Conservation (phyloP, 2,329 filamentous ascomycete genomes). For the Fusarium multiceps region DNA sequence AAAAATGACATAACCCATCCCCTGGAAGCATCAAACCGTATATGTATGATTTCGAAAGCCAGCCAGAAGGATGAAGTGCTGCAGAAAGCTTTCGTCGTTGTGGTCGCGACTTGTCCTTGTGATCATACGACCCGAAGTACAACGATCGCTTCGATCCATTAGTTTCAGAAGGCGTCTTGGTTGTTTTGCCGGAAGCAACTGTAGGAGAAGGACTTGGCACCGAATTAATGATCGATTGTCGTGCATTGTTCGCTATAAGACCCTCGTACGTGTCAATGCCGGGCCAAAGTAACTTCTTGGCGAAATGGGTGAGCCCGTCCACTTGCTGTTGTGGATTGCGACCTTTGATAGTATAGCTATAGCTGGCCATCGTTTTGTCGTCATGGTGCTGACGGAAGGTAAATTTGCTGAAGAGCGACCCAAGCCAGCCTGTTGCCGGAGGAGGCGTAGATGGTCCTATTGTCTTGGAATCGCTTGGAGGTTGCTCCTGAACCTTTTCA, state of each 20-base stretch:
- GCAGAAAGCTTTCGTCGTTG: conserved; percentile 67
- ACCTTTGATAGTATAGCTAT: conserved; percentile 64
- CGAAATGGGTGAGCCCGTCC: conserved; percentile 72
- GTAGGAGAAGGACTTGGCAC: conserved; percentile 47
- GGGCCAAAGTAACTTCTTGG: conserved; percentile 71
- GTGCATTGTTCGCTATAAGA: conserved; percentile 61
- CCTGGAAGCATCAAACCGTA: conserved; percentile 74
- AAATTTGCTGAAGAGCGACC: conserved; percentile 66
- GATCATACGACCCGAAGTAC: conserved; percentile 59
- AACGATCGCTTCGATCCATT: conserved; percentile 55
- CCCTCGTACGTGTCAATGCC: conserved; percentile 64
- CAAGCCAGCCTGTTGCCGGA: conserved; percentile 60
- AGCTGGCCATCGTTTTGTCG: conserved; percentile 49
- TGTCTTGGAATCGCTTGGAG: conserved; percentile 12
- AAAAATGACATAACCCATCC: conserved; percentile 69
- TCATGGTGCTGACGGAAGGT: conserved; percentile 56
- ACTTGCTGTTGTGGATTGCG: conserved; percentile 69
- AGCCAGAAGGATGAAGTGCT: conserved; percentile 68
- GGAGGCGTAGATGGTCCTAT: conserved; percentile 22
- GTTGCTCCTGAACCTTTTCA: conserved; percentile 55
- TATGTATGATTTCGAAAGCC: conserved; percentile 75
- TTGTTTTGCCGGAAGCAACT: neutral
- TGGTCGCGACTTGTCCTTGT: conserved; percentile 51
- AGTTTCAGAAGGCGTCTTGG: conserved; percentile 51
- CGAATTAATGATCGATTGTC: conserved; percentile 51